These are phyloP conservation scores for Fonsecaea multimorphosa DNA, from an alignment of 2,329 filamentous ascomycete species.

Conservation along the genomic window DNA sequence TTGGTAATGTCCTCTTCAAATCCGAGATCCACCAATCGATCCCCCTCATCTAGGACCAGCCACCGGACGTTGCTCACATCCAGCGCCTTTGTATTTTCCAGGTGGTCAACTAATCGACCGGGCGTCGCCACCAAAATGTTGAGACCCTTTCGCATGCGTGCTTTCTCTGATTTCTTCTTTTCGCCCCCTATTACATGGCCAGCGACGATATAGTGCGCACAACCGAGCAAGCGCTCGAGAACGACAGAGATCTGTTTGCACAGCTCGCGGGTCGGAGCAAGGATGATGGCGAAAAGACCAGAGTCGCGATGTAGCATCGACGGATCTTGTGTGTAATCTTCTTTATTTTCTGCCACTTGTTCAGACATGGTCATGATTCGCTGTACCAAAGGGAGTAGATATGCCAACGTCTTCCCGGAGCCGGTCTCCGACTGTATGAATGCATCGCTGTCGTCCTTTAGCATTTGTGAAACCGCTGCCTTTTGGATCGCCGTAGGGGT, in stretches of 20 bases:
- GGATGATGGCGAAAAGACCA: constrained; percentile 89
- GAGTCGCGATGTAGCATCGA: constrained; percentile 75
- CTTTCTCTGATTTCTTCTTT: constrained; percentile 84
- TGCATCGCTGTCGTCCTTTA: constrained; percentile 82
- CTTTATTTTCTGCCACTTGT: constrained; percentile 28
- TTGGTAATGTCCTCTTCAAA: constrained; percentile 93
- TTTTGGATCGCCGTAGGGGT: constrained; percentile 95
- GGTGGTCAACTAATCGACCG: constrained; percentile 85
- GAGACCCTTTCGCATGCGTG: constrained; percentile 87
- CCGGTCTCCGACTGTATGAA: constrained; percentile 98
- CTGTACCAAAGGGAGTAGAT: constrained; percentile 89
- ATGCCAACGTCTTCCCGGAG: constrained; percentile 97
- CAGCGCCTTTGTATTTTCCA: constrained; percentile 88
- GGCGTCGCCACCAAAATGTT: constrained; percentile 97
- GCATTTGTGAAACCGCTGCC: constrained; percentile 79
- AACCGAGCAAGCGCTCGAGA: constrained; percentile 82
- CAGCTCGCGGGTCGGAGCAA: constrained; percentile 90
- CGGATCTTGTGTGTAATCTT: constrained; percentile 38
- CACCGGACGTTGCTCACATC: constrained; percentile 89
- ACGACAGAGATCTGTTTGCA: constrained; percentile 93
- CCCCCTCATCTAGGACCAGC: constrained; percentile 94
- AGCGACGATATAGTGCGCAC: constrained; percentile 90
- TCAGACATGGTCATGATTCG: constrained; percentile 74
- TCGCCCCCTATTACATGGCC: constrained; percentile 79
- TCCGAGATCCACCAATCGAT: constrained; percentile 96